phyloP scores from a whole-genome alignment of 1,284 basidiomycete genomes.

The Malassezia vespertilionis region DNA sequence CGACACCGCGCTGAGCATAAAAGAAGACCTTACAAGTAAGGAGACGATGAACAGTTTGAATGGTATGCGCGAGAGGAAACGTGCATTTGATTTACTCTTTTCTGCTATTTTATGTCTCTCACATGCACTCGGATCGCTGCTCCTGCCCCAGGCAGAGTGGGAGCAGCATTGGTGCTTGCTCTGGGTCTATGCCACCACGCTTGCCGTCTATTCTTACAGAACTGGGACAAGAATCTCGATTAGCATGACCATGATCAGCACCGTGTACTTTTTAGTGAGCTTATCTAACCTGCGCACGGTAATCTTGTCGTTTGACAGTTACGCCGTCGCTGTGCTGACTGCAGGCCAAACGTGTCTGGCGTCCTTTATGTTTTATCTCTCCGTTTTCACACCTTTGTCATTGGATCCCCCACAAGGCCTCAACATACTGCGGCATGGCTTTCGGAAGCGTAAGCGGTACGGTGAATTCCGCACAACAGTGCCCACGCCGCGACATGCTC shows the following conservation, averaged over 20 bases:
- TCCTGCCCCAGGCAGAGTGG: constrained; percentile 12
- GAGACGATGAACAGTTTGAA: constrained; percentile 8
- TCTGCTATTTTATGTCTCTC: constrained; percentile 20
- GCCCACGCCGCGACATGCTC: constrained; percentile 27
- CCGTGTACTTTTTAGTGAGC: constrained; percentile 23
- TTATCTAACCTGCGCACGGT: constrained; percentile 36
- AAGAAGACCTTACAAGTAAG: constrained; percentile 13
- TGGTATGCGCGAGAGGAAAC: constrained; percentile 1
- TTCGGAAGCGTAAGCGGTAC: constrained; percentile 28
- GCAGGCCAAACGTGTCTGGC: constrained; percentile 21
- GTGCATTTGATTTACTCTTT: constrained; percentile 20
- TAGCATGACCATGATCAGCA: constrained; percentile 34
- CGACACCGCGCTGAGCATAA: constrained; percentile 39
- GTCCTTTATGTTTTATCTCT: constrained; percentile 21
- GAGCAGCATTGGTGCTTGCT: constrained; percentile 22
- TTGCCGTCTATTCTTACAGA: constrained; percentile 25
- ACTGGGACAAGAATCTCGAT: constrained; percentile 25
- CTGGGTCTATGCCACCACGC: constrained; percentile 31
- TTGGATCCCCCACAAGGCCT: constrained; percentile 23
- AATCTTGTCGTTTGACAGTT: constrained; percentile 10
- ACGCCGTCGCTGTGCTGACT: constrained; percentile 4
- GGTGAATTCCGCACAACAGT: constrained; percentile 34
- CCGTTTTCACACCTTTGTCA: constrained; percentile 30
- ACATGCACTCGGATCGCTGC: constrained; percentile 22
- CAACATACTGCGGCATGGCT: constrained; percentile 37